Evolutionary conservation across 2,329 filamentous ascomycete species (phyloP), one percentile per base, ranked within the genome.

Genomic region (Harringtonia lauricola): DNA sequence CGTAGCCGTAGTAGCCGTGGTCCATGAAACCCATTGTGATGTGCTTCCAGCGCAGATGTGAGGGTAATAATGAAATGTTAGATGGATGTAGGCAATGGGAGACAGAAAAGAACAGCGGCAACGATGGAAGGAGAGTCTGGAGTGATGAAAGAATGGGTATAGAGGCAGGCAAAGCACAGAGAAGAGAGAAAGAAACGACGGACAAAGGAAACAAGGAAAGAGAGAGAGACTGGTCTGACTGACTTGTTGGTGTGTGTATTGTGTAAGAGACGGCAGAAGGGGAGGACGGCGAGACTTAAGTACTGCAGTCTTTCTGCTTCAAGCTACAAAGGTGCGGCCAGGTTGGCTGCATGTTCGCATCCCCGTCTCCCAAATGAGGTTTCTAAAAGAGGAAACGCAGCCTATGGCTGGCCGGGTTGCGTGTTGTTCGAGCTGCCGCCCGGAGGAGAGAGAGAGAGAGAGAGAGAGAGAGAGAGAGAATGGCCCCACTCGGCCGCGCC

Each of bases 1-100:
- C 83, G 54, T 82, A 78, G 60, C 84, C 86, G 52, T 56, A 57
- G 41, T 58, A 57, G 43, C 55, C 57, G 40, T 54, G 52, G 34
- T 56, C 54, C 14, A 47, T 50, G 44, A 59, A 46, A 19, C 50
- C 50, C 51, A 55, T 54, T 48, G 61, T 41, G 43, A 29, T 10
- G 34, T 45, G 34, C 35, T 38, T 35, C 43, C 42, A 36, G 42
- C 24, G 36, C 37, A 42, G 33, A 22, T 26, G 15, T 4, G 19
- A 13, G 26, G 24, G 24, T 42, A 4, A 37, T 34, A 5, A 7
- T 10, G 10, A 24, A 36, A 24, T 35, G 26, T 18, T 33, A 17
- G 19, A 43, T 3, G 22, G 34, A 13, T 17, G 15, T 9, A 15
- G 26, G 33, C 17, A 41, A 19, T 19, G 28, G 22, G 8, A 18